A percentile compares a stretch with the other conserved stretches of the same genome.
Conservation (phyloP, 2,329 filamentous ascomycete genomes). For the Septoria petroselini region DNA sequence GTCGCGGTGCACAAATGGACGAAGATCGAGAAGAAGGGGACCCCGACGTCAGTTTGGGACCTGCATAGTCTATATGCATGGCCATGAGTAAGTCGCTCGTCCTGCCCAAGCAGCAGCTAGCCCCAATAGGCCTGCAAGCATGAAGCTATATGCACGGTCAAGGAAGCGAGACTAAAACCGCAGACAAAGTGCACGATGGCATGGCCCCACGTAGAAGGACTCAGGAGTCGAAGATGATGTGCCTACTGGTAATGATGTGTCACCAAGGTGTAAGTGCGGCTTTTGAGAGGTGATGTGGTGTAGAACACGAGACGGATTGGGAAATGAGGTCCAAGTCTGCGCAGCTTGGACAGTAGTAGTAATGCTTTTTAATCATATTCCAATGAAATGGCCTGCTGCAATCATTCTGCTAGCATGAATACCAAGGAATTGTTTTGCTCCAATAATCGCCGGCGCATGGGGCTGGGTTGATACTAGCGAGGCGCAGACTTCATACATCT, state of each 20-base stretch:
- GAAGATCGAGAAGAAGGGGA: neutral
- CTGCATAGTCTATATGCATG: conserved; percentile 17
- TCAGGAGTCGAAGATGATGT: no score
- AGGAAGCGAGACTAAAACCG: conserved; percentile 9
- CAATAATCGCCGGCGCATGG: neutral
- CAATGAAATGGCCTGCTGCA: no score
- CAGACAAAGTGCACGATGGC: neutral
- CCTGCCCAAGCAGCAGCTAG: conserved; percentile 11
- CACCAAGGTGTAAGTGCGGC: no score
- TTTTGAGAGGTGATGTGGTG: no score
- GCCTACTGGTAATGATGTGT: no score
- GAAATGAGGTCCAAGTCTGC: no score
- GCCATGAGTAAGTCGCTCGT: conserved; percentile 12
- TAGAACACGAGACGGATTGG: no score
- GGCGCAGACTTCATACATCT: neutral
- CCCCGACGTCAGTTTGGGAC: neutral
- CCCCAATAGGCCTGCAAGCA: conserved; percentile 9
- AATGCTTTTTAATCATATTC: no score
- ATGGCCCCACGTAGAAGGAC: no score
- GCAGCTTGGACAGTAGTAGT: no score
- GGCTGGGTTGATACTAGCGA: neutral
- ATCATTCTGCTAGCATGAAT: no score
- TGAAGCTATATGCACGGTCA: conserved; percentile 15
- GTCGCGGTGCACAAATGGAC: conserved; percentile 1
- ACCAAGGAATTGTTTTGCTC: no score